Evolutionary conservation across 2,329 filamentous ascomycete species (phyloP), one percentile per base, ranked within the genome.

Genomic region (Venturia effusa): DNA sequence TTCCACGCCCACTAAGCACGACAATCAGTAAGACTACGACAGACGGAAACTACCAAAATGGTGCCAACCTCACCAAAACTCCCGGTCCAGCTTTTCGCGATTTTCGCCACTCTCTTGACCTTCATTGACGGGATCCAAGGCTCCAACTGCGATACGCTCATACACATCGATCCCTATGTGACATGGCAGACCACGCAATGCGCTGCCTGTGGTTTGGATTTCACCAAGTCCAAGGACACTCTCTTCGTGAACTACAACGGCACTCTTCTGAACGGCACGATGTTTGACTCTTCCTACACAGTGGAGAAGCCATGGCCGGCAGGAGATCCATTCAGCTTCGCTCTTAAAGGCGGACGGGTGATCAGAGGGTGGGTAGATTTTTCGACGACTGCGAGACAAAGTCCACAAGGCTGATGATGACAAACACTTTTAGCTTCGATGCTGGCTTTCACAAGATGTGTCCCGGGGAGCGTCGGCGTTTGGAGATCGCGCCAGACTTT

Each of bases 361-460:
- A 99, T 99, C 74, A 87, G 89, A 78, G 93, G 93, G 72, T 97
- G 92, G 92, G 40, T 54, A 15, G 4, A 2, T 2, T 15, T 39
- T 39, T 11, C 37, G 37, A 8, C 3, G 17, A 60, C 22, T n/a
- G 4, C 30, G 27, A 3, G 6, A 34, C 34, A 30, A 34, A 34
- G 15, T n/a, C 7, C 30, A 34, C 51, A 24, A 34, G 51, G 5
- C 51, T 55, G 51, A 32, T 24, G 51, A 34, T 27, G 6, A 22
- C 37, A 22, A 10, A 13, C n/a, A n/a, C n/a, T 27, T 24, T 24
- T n/a, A 60, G 59, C 24, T 60, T 27, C 40, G 93, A 97, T 71
- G 77, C 95, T 73, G 93, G 93, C 59, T 83, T 97, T 45, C 70
- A 94, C 62, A 90, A 90, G 72, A 97, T 97, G 92, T 97, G 93